Base-by-base conservation (phyloP, 129 eudicot genomes). In the Sambucus nigra region DNA sequence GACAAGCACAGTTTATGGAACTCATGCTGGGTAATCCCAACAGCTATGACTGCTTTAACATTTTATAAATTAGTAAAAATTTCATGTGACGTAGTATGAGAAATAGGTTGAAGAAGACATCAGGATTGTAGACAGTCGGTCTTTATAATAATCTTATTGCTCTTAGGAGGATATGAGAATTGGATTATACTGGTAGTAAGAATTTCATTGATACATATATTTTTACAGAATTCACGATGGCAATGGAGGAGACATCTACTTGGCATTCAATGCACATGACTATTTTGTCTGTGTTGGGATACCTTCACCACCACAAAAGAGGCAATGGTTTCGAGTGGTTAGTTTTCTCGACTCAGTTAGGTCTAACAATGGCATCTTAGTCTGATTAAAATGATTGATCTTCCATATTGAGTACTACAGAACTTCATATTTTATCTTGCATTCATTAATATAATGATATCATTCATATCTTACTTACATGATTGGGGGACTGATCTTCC, bases 251-350 rank as follows among this genome's bases (percentile, higher is more conserved):
- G 95, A 79, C 47, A 23, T 85, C 40, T 91, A 91, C 78, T 57
- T 91, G 77, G 98, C 95, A 12, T 91, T 91, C 72, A 91, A 91
- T 56, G 94, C 98, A 50, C 98, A 91, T 31, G 82, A 81, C 70
- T 91, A 70, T 69, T 81, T 72, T 69, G 82, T 91, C 65, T 55
- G 74, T 59, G 76, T 63, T 60, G 59, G 68, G 27, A 69, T 91
- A 60, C 98, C 98, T 32, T 62, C 94, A 19, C 94, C 84, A 10
- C 98, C 95, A 58, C 74, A 53, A 52, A 48, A 52, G 8, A 67
- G 65, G 60, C 71, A 25, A 0, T 91, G 98, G 98, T 73, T 73
- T 55, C 83, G 95, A 71, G 94, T 87, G 96, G 96, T 87, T n/a
- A 76, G 89, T 65, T 22, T 31, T 44, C 48, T 65, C 60, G 19